Conservation (phyloP, 441 rosid species). For the Geranium incanum region DNA sequence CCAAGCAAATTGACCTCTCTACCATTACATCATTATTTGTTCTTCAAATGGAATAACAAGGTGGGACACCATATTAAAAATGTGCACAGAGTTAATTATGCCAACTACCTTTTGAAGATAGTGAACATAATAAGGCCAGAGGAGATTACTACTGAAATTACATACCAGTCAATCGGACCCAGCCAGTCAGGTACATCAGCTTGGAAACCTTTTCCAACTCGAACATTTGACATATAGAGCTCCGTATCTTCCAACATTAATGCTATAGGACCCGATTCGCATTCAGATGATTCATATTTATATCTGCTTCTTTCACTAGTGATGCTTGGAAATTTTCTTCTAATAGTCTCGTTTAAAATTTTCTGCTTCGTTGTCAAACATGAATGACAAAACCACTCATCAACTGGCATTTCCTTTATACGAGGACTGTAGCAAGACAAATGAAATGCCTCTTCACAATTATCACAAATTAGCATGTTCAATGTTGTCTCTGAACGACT, state of each 20-base stretch:
- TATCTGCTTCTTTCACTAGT: conserved; percentile 32
- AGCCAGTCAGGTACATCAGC: conserved; percentile 81
- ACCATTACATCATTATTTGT: background rate
- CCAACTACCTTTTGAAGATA: conserved; percentile 1
- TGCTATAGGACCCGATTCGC: conserved; percentile 32
- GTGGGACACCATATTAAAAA: background rate
- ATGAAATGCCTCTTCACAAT: conserved; percentile 82
- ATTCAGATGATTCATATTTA: conserved; percentile 29
- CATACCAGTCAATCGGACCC: conserved; percentile 36
- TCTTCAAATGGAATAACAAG: background rate
- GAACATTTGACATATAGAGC: conserved; percentile 44
- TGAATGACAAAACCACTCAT: conserved; percentile 78
- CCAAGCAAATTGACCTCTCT: background rate
- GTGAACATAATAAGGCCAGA: background rate
- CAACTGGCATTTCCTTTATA: conserved; percentile 40
- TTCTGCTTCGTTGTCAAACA: conserved; percentile 51
- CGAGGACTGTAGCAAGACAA: conserved; percentile 57
- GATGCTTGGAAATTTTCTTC: conserved; percentile 31
- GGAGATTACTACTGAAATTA: conserved; percentile 10
- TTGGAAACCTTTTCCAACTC: conserved; percentile 84
- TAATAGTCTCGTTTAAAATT: conserved; percentile 27
- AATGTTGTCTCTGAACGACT: conserved; percentile 33
- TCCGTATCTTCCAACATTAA: conserved; percentile 48
- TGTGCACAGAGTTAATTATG: background rate
- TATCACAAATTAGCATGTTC: conserved; percentile 76